These are phyloP conservation scores for Albatrellus sp. DNA, from an alignment of 1,284 basidiomycete genomes.

Conservation along the genomic window DNA sequence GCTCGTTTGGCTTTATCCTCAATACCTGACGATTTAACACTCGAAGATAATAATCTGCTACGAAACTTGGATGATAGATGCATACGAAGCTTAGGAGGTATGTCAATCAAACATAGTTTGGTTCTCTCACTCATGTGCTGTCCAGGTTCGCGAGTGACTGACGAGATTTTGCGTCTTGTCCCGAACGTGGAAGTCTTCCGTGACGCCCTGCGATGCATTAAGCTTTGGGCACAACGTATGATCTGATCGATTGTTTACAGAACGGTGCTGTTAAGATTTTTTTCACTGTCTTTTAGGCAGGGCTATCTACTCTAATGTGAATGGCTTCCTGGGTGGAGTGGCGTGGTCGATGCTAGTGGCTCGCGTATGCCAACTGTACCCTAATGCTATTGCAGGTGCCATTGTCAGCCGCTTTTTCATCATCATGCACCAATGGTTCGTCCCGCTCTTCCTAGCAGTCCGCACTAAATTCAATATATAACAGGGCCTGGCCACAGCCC, in stretches of 20 bases:
- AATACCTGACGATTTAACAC: constrained; percentile 84
- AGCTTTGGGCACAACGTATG: constrained; percentile 91
- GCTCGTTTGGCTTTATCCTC: constrained; percentile 73
- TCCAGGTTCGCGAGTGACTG: constrained; percentile 87
- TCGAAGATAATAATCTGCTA: constrained; percentile 86
- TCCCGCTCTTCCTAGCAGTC: constrained; percentile 5
- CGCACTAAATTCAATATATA: constrained; percentile 7
- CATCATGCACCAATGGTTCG: constrained; percentile 92
- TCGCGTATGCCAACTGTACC: constrained; percentile 97
- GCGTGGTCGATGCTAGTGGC: constrained; percentile 99
- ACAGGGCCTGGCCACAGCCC: constrained; percentile 94
- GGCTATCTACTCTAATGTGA: constrained; percentile 97
- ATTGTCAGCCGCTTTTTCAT: constrained; percentile 97
- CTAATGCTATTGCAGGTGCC: constrained; percentile 86
- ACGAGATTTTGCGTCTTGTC: constrained; percentile 91
- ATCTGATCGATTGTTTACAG: constrained; percentile 20
- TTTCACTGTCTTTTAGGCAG: constrained; percentile 40
- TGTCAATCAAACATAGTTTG: constrained; percentile 12
- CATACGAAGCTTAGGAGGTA: constrained; percentile 89
- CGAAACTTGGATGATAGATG: constrained; percentile 92
- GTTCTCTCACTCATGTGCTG: constrained; percentile 7
- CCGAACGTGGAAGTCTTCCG: constrained; percentile 93
- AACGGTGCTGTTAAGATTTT: constrained; percentile 6
- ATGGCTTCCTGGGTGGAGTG: constrained; percentile 96
- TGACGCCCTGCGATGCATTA: constrained; percentile 90